A percentile compares a stretch with the other conserved stretches of the same genome.
These are phyloP conservation scores for Xylaria sp. DNA, from an alignment of 2,329 filamentous ascomycete species.

Conservation along the genomic window DNA sequence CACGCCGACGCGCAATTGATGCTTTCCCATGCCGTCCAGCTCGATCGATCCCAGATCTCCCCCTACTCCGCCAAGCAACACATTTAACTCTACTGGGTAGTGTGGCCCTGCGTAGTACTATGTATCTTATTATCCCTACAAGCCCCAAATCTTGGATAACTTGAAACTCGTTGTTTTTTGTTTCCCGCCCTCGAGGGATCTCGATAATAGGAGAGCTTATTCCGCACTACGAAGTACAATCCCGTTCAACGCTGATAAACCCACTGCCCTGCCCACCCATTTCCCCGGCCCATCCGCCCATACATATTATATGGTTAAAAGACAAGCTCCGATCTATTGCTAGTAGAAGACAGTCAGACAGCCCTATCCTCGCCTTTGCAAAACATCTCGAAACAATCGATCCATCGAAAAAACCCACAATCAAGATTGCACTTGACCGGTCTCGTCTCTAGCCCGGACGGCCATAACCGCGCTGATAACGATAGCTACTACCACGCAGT, in stretches of 20 bases:
- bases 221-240: too few relatives aligned
- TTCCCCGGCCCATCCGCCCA: too few relatives aligned
- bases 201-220: constrained; percentile 24
- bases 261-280: too few relatives aligned
- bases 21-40: not conserved
- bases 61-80: constrained; percentile 12
- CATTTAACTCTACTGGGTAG: not conserved
- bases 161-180: too few relatives aligned
- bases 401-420: constrained; percentile 12
- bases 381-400: not conserved
- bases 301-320: too few relatives aligned
- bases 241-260: too few relatives aligned
- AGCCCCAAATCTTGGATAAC: constrained; percentile 10
- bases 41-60: constrained; percentile 21
- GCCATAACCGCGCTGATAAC: not conserved
- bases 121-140: constrained; percentile 7
- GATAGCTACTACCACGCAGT: too few relatives aligned
- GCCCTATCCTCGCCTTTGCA: not conserved
- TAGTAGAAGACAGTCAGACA: too few relatives aligned
- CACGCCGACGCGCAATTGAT: constrained; percentile 15
- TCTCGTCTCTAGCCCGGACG: not conserved
- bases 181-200: constrained; percentile 12
- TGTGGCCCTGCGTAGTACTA: not conserved
- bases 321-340: too few relatives aligned
- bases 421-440: constrained; percentile 2